A percentile compares a stretch with the other conserved stretches of the same genome.
Conservation (phyloP, 495 filamentous ascomycete species). For the Acidiella bohemica region DNA sequence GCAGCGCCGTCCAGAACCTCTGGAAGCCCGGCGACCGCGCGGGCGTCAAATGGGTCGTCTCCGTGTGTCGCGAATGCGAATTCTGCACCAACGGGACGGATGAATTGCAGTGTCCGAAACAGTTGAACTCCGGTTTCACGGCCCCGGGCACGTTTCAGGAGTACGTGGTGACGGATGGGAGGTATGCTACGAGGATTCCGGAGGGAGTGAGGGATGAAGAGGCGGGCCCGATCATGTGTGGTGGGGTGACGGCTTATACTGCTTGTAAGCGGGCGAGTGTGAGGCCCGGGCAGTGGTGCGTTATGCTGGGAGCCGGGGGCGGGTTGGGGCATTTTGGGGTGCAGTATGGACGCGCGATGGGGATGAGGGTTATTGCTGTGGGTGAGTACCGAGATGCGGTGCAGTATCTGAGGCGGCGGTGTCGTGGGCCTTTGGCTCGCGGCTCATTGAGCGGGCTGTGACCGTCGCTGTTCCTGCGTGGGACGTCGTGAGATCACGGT, state of each 20-base stretch:
- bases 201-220: conserved; percentile 25
- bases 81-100: conserved; percentile 24
- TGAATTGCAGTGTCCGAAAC: conserved; percentile 24
- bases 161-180: conserved; percentile 19
- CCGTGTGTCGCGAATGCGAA: conserved; percentile 23
- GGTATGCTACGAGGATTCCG: conserved; percentile 22
- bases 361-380: conserved; percentile 10
- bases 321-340: conserved; percentile 22
- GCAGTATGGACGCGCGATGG: conserved; percentile 27
- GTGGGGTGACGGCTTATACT: conserved; percentile 27
- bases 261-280: conserved; percentile 22
- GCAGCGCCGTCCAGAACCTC: conserved; percentile 15
- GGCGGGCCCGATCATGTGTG: conserved; percentile 26
- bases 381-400: too few species aligned
- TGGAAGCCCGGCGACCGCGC: conserved; percentile 23
- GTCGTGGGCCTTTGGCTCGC: too few species aligned
- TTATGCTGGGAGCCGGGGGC: conserved; percentile 24
- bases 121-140: conserved; percentile 20
- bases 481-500: too few species aligned
- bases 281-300: conserved; percentile 25
- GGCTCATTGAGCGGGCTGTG: too few species aligned
- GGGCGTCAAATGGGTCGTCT: conserved; percentile 23
- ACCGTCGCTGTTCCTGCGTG: too few species aligned
- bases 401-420: too few species aligned
- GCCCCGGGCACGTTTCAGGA: conserved; percentile 24